Conservation (phyloP, 208 protist genomes). For the Angomonas ambiguus region DNA sequence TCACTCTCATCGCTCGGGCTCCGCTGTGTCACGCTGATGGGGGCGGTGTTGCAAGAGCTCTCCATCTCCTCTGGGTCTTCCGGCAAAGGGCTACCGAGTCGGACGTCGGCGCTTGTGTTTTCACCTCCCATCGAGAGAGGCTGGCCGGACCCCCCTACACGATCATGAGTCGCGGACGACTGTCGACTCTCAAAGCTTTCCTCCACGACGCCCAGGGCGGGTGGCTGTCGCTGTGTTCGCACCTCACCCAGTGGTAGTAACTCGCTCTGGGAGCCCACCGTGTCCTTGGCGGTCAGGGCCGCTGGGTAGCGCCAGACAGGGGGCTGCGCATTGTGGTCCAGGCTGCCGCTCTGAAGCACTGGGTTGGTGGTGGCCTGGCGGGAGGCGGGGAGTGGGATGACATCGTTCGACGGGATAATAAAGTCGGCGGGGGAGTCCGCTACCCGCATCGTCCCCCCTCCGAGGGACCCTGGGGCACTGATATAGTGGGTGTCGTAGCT, state of each 20-base stretch:
- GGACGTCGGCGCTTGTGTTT: too few relatives aligned
- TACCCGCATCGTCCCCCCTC: not conserved
- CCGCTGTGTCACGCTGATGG: slow-evolving; percentile 36
- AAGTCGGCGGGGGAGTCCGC: not conserved
- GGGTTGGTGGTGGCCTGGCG: not conserved
- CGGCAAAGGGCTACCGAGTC: too few relatives aligned
- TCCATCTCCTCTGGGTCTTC: too few relatives aligned
- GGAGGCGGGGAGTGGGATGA: not conserved
- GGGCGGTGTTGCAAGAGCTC: slow-evolving; percentile 35
- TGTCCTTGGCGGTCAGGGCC: too few relatives aligned
- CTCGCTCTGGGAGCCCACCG: not conserved
- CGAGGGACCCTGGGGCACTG: not conserved
- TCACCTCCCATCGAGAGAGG: too few relatives aligned
- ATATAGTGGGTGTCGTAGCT: not conserved
- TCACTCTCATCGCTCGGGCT: slow-evolving; percentile 25
- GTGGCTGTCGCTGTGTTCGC: not conserved
- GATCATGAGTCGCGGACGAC: slow-evolving; percentile 1
- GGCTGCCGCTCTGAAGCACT: not conserved
- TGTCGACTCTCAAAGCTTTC: slow-evolving; percentile 10
- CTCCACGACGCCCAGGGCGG: not conserved
- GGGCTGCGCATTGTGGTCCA: slow-evolving; percentile 18
- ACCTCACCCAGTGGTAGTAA: not conserved
- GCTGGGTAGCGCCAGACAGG: too few relatives aligned
- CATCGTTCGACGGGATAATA: not conserved
- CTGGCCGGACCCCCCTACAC: not conserved